Evolutionary conservation across 441 rosid genomes (phyloP).

Genomic region (Geranium incanum): DNA sequence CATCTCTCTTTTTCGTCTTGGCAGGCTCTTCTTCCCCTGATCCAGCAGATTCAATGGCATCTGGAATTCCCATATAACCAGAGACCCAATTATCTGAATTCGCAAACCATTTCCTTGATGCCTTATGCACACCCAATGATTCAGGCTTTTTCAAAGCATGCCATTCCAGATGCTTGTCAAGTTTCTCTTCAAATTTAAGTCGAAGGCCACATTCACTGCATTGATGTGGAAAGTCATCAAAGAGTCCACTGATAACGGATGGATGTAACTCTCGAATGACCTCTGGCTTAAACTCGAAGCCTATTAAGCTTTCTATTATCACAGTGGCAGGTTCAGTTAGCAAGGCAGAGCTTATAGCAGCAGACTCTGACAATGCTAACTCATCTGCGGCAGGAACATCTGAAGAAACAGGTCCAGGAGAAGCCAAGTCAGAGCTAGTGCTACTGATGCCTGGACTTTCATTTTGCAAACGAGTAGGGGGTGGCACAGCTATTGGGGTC

Average conservation of each 20-base stretch:
- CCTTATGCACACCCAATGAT: slow-evolving; percentile 25
- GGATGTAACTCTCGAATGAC: slow-evolving; percentile 71
- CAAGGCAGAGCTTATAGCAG: slow-evolving; percentile 27
- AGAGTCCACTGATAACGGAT: slow-evolving; percentile 53
- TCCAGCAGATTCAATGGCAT: slow-evolving; percentile 34
- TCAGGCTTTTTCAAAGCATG: slow-evolving; percentile 47
- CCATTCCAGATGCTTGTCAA: slow-evolving; percentile 71
- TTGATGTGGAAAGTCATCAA: slow-evolving; percentile 53
- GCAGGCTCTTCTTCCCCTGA: slow-evolving; percentile 27
- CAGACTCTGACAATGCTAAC: slow-evolving; percentile 28
- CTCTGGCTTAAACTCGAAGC: slow-evolving; percentile 69
- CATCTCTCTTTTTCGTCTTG: slow-evolving; percentile 30
- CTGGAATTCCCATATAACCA: slow-evolving; percentile 34
- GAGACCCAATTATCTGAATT: slow-evolving; percentile 58
- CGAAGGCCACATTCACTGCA: slow-evolving; percentile 74
- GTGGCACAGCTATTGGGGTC: slow-evolving; percentile 27
- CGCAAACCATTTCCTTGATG: slow-evolving; percentile 62
- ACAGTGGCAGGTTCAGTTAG: slow-evolving; percentile 23
- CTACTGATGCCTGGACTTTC: slow-evolving; percentile 24
- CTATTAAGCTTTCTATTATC: slow-evolving; percentile 47
- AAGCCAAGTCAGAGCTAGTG: slow-evolving; percentile 25
- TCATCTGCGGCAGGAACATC: slow-evolving; percentile 25
- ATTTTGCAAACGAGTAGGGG: slow-evolving; percentile 30
- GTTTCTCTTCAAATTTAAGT: slow-evolving; percentile 55
- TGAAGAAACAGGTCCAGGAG: slow-evolving; percentile 33